A percentile compares a stretch with the other conserved stretches of the same genome.
Conservation (phyloP, 768 basidiomycete genomes). For the Favolaschia claudopus region DNA sequence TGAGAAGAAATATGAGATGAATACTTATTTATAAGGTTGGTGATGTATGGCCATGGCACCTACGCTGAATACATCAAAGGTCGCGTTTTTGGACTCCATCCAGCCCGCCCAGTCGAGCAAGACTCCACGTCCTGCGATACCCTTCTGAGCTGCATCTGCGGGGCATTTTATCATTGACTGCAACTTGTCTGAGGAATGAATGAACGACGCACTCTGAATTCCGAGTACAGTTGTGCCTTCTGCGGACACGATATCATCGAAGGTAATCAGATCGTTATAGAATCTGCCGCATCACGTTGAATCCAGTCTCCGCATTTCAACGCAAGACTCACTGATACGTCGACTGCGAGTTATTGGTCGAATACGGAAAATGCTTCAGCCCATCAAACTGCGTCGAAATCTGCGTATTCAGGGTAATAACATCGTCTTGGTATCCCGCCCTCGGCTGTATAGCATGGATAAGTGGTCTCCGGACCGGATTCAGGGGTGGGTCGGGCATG, state of each 20-base stretch:
- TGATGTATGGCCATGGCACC: too few species aligned
- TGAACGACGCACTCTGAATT: slow-evolving; percentile 12
- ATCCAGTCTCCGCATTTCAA: neutral
- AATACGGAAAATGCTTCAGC: slow-evolving; percentile 12
- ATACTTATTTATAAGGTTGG: too few species aligned
- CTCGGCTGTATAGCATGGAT: neutral
- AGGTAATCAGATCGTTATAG: slow-evolving; percentile 10
- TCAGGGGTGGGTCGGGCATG: slow-evolving; percentile 3
- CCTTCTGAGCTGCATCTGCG: slow-evolving; percentile 11
- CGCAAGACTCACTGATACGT: slow-evolving; percentile 3
- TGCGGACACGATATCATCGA: slow-evolving; percentile 1
- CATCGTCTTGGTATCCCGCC: slow-evolving; percentile 8
- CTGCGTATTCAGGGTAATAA: slow-evolving; percentile 11
- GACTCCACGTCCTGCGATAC: slow-evolving; percentile 7
- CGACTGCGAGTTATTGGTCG: neutral
- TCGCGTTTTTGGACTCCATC: slow-evolving; percentile 7
- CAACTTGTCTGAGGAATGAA: too few species aligned
- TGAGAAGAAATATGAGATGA: too few species aligned
- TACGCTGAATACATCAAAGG: neutral
- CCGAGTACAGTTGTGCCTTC: neutral
- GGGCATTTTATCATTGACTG: neutral
- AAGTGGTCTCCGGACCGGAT: neutral
- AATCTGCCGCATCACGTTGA: neutral
- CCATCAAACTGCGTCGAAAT: slow-evolving; percentile 14
- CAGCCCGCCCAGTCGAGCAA: slow-evolving; percentile 3